phyloP scores from a whole-genome alignment of 331 rosid genomes.

The Ulmus americana region DNA sequence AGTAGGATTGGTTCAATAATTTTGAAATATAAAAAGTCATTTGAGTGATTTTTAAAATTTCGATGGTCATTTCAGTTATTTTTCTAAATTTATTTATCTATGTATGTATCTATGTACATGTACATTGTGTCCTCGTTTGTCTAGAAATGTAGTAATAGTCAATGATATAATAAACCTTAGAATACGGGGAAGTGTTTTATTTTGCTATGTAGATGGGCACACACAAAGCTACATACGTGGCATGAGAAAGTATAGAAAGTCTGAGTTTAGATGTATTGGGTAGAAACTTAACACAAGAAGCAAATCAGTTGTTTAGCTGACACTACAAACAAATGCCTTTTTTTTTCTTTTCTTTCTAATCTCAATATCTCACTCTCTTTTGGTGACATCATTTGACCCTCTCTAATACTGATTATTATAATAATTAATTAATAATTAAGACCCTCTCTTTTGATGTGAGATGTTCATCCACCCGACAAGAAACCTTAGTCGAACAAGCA shows the following conservation, averaged over 20 bases:
- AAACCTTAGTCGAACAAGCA: conserved; percentile 50
- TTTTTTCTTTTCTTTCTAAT: conserved; percentile 16
- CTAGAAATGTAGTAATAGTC: background rate
- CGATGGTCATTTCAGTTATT: no score
- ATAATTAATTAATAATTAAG: conserved; percentile 10
- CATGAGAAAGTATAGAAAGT: conserved; percentile 41
- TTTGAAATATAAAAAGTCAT: no score
- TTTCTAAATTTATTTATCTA: no score
- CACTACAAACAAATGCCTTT: conserved; percentile 18
- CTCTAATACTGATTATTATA: background rate
- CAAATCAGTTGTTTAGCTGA: conserved; percentile 71
- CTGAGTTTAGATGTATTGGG: conserved; percentile 59
- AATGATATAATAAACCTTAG: background rate
- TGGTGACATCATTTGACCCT: conserved; percentile 42
- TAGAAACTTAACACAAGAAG: conserved; percentile 59
- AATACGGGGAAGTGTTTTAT: conserved; percentile 1
- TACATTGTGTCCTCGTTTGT: no score
- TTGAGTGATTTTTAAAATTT: no score
- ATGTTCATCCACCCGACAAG: conserved; percentile 51
- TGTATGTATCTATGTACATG: no score
- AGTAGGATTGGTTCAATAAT: no score
- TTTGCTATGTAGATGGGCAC: conserved; percentile 13
- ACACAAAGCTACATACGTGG: conserved; percentile 30
- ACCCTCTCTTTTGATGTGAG: conserved; percentile 26
- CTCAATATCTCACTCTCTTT: conserved; percentile 22